Percentiles rank a stretch among this genome's conserved stretches.
These are phyloP conservation scores for Macrophomina phaseolina DNA, from an alignment of 2,329 filamentous ascomycete genomes.

Conservation along the genomic window DNA sequence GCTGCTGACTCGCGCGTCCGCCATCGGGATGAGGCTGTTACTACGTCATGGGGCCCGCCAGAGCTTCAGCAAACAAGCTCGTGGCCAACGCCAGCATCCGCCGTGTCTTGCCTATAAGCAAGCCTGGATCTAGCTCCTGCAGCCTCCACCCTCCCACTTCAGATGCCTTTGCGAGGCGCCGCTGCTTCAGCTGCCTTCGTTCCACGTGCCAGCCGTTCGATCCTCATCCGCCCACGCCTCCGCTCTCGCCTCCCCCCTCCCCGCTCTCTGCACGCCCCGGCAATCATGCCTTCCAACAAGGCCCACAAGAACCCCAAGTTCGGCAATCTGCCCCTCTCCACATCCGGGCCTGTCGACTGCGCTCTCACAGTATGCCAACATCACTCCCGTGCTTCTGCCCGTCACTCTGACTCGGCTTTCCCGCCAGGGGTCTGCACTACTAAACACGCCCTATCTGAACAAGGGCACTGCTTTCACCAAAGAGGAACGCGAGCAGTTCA, in stretches of 20 bases:
- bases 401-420: neutral
- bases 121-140: neutral
- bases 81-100: neutral
- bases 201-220: neutral
- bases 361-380: conserved; percentile 42
- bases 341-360: conserved; percentile 49
- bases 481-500: conserved; percentile 72
- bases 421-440: conserved; percentile 54
- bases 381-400: neutral
- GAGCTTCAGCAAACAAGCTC: neutral
- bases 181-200: neutral
- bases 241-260: neutral
- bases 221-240: neutral
- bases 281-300: conserved; percentile 26
- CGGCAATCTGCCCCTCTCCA: conserved; percentile 48
- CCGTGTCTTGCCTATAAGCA: neutral
- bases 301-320: conserved; percentile 41
- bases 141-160: neutral
- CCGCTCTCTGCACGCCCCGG: conserved; percentile 2
- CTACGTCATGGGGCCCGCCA: conserved; percentile 10
- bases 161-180: neutral
- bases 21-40: neutral
- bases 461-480: conserved; percentile 80
- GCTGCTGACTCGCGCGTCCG: conserved; percentile 13
- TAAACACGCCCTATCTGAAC: conserved; percentile 74